phyloP scores from a whole-genome alignment of 176 grass and related monocot species.

The Bonia amplexicaulis region DNA sequence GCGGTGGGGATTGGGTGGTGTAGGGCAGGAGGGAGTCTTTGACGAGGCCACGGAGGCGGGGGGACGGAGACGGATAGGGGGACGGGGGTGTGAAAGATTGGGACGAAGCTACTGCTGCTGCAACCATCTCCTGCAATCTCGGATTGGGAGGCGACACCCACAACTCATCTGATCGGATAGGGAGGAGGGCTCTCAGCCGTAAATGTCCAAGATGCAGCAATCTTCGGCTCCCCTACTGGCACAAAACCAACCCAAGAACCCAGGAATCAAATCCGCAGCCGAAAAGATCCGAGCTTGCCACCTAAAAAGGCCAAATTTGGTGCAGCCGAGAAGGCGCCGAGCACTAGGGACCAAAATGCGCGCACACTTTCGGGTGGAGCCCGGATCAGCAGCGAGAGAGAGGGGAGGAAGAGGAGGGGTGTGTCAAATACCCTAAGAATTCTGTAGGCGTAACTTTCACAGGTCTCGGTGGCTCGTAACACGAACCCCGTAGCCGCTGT shows the following conservation, averaged over 20 bases:
- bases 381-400: not conserved
- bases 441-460: slow-evolving; percentile 11
- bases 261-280: slow-evolving; percentile 13
- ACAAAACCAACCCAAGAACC: not conserved
- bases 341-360: slow-evolving; percentile 28
- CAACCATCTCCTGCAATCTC: slow-evolving; percentile 41
- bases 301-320: slow-evolving; percentile 44
- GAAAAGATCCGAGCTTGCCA: slow-evolving; percentile 23
- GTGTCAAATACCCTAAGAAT: not conserved
- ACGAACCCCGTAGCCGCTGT: slow-evolving; percentile 2
- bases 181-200: not conserved
- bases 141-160: slow-evolving; percentile 26
- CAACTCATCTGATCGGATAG: slow-evolving; percentile 27
- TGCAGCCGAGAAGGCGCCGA: slow-evolving; percentile 34
- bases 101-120: not conserved
- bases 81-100: slow-evolving; percentile 7
- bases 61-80: not conserved
- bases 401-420: not conserved
- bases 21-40: slow-evolving; percentile 34
- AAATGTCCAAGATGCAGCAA: not conserved
- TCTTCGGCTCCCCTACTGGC: not conserved
- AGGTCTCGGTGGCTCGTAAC: not conserved
- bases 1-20: not conserved
- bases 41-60: slow-evolving; percentile 25
- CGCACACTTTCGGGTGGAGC: slow-evolving; percentile 25